phyloP scores from a whole-genome alignment of 768 basidiomycete genomes.

The Phylloporus arenicola region DNA sequence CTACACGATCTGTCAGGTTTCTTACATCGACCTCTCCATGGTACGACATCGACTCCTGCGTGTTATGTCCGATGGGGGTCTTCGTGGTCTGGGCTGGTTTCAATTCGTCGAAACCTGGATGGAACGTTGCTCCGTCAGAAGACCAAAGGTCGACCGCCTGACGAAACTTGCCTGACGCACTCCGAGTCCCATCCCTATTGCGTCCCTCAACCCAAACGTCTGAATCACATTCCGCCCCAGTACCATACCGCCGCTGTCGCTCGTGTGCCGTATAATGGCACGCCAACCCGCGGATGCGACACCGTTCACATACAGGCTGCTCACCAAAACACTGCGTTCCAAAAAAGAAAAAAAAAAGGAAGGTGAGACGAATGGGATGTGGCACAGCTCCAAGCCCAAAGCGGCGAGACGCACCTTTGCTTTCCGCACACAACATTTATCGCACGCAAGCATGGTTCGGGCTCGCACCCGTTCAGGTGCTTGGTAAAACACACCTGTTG shows the following conservation, averaged over 20 bases:
- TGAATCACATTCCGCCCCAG: too few relatives aligned
- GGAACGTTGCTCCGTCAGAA: background rate
- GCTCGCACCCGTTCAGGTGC: conserved; percentile 13
- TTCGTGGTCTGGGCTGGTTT: background rate
- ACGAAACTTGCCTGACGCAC: background rate
- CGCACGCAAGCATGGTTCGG: conserved; percentile 46
- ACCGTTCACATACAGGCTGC: conserved; percentile 64
- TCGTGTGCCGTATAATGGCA: conserved; percentile 55
- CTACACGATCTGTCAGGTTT: background rate
- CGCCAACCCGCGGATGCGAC: conserved; percentile 47
- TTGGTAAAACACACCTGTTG: background rate
- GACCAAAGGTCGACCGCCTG: background rate
- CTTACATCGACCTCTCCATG: background rate
- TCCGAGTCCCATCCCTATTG: background rate
- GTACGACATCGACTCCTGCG: too few relatives aligned
- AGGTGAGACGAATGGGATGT: background rate
- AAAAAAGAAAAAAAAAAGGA: background rate
- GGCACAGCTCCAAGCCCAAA: too few relatives aligned
- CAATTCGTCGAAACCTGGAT: background rate
- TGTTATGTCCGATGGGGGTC: background rate
- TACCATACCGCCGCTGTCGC: background rate
- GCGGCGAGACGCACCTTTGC: conserved; percentile 50
- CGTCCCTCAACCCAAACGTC: too few relatives aligned
- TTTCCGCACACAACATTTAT: conserved; percentile 67
- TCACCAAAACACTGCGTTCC: conserved; percentile 62